Evolutionary conservation across 1,139 yeast species (phyloP).

Genomic region (Pneumocystis canis): DNA sequence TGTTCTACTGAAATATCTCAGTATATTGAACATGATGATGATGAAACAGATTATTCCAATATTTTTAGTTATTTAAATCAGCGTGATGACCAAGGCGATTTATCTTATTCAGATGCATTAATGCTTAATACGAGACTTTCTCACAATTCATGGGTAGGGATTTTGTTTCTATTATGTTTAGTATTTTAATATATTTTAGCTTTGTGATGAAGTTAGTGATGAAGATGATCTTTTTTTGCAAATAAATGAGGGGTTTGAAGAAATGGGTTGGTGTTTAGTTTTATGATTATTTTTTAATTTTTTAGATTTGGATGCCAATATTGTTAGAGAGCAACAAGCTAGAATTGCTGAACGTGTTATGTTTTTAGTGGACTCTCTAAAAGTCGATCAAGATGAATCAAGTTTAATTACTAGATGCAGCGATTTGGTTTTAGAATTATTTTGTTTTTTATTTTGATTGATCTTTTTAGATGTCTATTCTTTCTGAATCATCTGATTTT

Average conservation of each 20-base stretch:
- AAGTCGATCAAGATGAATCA: constrained; percentile 9
- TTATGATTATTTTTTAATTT: not conserved
- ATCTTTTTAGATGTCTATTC: constrained; percentile 17
- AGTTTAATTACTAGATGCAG: constrained; percentile 1
- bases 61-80: constrained; percentile 11
- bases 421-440: constrained; percentile 2
- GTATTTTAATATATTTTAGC: not conserved
- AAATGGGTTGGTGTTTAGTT: constrained; percentile 8
- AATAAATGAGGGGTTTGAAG: constrained; percentile 16
- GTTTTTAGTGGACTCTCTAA: constrained; percentile 14
- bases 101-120: constrained; percentile 1
- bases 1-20: constrained; percentile 2
- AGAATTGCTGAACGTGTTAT: constrained; percentile 16
- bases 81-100: not conserved
- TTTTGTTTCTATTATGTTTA: not conserved
- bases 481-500: constrained; percentile 27
- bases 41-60: constrained; percentile 16
- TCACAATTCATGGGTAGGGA: constrained; percentile 1
- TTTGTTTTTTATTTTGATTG: not conserved
- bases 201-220: constrained; percentile 10
- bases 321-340: constrained; percentile 20
- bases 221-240: constrained; percentile 22
- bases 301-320: constrained; percentile 16
- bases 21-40: constrained; percentile 16
- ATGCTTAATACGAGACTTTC: not conserved